A percentile compares a stretch with the other conserved stretches of the same genome.
These are phyloP conservation scores for Herpetomonas samuelpessoai DNA, from an alignment of 208 protist genomes.

Conservation along the genomic window DNA sequence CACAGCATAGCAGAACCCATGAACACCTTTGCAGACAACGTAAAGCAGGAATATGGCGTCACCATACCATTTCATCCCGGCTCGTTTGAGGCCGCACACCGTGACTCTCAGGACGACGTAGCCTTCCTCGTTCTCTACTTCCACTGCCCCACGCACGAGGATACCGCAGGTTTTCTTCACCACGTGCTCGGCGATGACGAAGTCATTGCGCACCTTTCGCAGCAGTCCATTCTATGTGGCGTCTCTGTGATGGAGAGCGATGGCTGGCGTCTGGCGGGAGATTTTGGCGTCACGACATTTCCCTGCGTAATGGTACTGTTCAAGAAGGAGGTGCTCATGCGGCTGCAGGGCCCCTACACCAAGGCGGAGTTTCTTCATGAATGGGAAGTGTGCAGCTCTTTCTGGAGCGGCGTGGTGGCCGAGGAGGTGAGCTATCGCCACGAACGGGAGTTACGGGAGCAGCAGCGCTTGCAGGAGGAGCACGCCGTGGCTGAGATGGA, in stretches of 20 bases:
- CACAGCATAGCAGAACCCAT: too few species aligned
- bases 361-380: conserved; percentile 44
- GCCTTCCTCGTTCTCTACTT: conserved; percentile 77
- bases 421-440: conserved; percentile 54
- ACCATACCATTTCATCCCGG: conserved; percentile 52
- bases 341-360: conserved; percentile 47
- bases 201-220: conserved; percentile 36
- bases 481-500: conserved; percentile 42
- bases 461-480: conserved; percentile 41
- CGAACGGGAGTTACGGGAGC: conserved; percentile 65
- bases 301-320: conserved; percentile 64
- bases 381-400: conserved; percentile 41
- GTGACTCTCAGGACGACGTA: conserved; percentile 32
- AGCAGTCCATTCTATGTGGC: conserved; percentile 57
- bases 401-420: conserved; percentile 60
- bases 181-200: conserved; percentile 44
- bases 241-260: conserved; percentile 41
- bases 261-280: conserved; percentile 43
- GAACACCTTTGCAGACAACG: conserved; percentile 19
- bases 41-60: conserved; percentile 40
- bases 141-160: conserved; percentile 73
- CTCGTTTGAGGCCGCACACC: conserved; percentile 53
- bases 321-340: conserved; percentile 47
- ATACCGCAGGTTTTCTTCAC: conserved; percentile 55
- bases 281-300: conserved; percentile 53